Conservation (phyloP, 495 filamentous ascomycete genomes). For the Penicillium ucsense region DNA sequence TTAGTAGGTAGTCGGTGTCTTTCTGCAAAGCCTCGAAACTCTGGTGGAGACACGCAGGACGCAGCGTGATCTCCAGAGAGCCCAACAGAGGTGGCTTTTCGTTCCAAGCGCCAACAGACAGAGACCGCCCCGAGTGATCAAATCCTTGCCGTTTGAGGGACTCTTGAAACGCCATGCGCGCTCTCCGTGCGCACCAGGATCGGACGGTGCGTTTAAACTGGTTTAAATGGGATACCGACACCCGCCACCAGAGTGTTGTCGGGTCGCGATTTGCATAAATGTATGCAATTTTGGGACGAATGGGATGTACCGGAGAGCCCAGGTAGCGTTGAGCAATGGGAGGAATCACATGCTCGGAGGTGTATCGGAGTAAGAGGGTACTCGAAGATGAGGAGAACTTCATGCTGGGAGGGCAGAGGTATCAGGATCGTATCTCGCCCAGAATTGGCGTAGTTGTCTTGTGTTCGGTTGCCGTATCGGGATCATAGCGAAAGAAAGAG, state of each 20-base stretch:
- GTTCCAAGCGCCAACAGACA: not conserved
- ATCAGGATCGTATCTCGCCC: not conserved
- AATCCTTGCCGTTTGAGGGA: conserved; percentile 48
- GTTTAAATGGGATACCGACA: conserved; percentile 16
- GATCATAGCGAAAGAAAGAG: conserved; percentile 8
- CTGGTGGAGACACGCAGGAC: conserved; percentile 3
- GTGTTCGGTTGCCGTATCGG: conserved; percentile 4
- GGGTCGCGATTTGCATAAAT: conserved; percentile 23
- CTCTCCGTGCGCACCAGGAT: conserved; percentile 37
- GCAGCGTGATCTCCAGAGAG: conserved; percentile 18
- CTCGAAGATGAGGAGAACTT: conserved; percentile 9
- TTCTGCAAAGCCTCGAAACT: conserved; percentile 16
- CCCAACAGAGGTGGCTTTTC: conserved; percentile 12
- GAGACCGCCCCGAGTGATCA: conserved; percentile 38
- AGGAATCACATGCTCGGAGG: conserved; percentile 10
- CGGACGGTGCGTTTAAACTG: conserved; percentile 41
- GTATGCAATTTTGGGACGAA: conserved; percentile 30
- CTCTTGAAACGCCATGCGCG: conserved; percentile 43
- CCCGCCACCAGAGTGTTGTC: conserved; percentile 42
- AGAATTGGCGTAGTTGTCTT: not conserved
- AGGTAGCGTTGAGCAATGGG: conserved; percentile 27
- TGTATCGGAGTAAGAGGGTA: conserved; percentile 18
- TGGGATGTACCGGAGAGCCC: conserved; percentile 12
- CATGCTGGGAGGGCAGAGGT: conserved; percentile 5
- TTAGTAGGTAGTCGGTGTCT: conserved; percentile 14